Evolutionary conservation across 805 yeast genomes (phyloP), one percentile per base, ranked within the genome.

Genomic region (Metschnikowia borealis): DNA sequence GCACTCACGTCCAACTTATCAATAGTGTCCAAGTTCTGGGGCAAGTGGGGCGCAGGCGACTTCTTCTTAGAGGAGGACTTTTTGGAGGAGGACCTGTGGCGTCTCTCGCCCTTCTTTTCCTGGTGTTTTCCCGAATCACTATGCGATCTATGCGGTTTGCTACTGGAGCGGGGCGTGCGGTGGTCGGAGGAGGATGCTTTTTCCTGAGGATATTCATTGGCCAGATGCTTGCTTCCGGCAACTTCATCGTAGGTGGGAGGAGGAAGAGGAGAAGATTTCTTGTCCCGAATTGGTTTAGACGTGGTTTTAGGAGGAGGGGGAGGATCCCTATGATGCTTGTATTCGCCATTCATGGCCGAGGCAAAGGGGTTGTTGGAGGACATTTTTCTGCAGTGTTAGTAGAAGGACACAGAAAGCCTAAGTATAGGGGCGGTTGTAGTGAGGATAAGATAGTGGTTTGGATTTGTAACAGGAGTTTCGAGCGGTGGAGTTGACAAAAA

Each of bases 1-100:
- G 96, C 97, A 11, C 97, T 91, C 43, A 92, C 99, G 67, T 94
- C 99, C 62, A 94, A 77, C 68, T 88, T 88, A 71, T 94, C 99
- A 59, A 94, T 94, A 3, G 95, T 89, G 63, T 92, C 99, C 49
- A 91, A 84, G 58, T 90, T 87, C 59, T 84, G 83, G 13, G 90
- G 79, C 57, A 81, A 75, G 61, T 71, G 71, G 3, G 74, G 66
- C 62, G 71, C 74, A 51, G 76, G 67, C 55, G 70, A 60, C 64
- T 76, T 64, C 62, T 75, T 69, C 34, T 70, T 64, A n/a, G 74
- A 70, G 33, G 72, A 71, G 41, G 68, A 65, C 50, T 58, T 68
- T 10, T 54, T 50, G 29, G 60, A 51, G 18, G 56, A 51, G 23
- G 52, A 50, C 49, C 52, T 61, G 48, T 54, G 57, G 32, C 56